Evolutionary conservation across 2,329 filamentous ascomycete genomes (phyloP).

Genomic region (Colletotrichum plurivorum): DNA sequence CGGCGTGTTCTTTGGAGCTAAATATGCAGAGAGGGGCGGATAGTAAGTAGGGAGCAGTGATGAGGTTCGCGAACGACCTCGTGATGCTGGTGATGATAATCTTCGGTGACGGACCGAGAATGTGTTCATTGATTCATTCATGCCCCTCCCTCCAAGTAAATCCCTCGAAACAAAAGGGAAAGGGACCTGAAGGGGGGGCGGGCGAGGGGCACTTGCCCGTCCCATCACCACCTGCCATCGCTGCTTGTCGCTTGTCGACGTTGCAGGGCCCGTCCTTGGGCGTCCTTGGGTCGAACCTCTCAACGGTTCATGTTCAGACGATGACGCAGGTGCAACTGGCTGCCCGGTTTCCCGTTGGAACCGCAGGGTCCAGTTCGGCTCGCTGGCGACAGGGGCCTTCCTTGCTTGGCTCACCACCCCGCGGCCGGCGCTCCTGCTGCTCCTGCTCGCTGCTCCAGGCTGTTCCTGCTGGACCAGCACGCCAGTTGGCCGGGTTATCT

Average conservation of each 20-base stretch:
- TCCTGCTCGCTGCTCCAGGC: no score
- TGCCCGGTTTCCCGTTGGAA: conserved; percentile 38
- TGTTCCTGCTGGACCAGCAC: no score
- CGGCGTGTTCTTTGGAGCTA: conserved; percentile 4
- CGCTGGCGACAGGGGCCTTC: conserved; percentile 26
- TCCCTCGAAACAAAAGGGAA: background rate
- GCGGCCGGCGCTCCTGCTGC: background rate
- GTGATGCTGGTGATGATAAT: background rate
- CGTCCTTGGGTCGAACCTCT: conserved; percentile 30
- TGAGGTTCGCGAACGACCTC: conserved; percentile 2
- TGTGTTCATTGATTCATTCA: no score
- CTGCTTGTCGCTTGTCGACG: conserved; percentile 8
- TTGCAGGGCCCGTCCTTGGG: conserved; percentile 34
- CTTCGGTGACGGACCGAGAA: no score
- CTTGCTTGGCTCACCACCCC: conserved; percentile 31
- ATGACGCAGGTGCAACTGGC: conserved; percentile 42
- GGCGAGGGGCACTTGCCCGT: conserved; percentile 5
- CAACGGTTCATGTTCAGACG: conserved; percentile 29
- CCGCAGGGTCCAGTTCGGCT: conserved; percentile 32
- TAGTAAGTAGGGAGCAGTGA: background rate
- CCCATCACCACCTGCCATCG: conserved; percentile 25
- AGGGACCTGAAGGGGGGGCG: no score
- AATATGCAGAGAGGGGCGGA: conserved; percentile 8
- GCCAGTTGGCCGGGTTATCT: conserved; percentile 10
- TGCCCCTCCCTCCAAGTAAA: background rate